Evolutionary conservation across 2,329 filamentous ascomycete genomes (phyloP), one percentile per base, ranked within the genome.

Genomic region (Teratosphaeria gauchensis): DNA sequence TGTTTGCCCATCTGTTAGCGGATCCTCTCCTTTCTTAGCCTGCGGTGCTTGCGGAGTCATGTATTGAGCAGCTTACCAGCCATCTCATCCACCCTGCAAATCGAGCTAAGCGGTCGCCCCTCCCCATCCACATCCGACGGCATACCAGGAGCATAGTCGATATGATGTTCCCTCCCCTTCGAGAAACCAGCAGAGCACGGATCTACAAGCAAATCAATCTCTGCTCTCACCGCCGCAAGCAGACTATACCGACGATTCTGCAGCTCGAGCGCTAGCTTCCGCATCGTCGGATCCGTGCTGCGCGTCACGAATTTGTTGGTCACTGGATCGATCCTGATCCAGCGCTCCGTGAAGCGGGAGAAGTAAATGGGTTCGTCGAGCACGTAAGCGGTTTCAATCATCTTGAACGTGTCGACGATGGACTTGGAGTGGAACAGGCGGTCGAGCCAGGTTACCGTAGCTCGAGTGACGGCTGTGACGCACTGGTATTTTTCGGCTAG

Each of bases 311-410:
- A 30, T 8, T 55, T 56, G 19, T 53, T 54, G 6, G 56, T 52
- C 14, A 62, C 16, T 9, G 62, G 53, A 42, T 58, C 56, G 5
- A 51, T 51, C n/a, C 61, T 59, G 24, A 68, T 57, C 59, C 60
- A 70, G 55, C 61, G 63, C 16, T 62, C 58, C 11, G 66, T 65
- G 61, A 69, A 68, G 51, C 68, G 64, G 3, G 66, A 62, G 62
- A 70, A 70, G 57, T 59, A 69, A 56, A 63, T 55, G 16, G 69
- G 62, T 54, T 71, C 67, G 55, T 69, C 63, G 58, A 69, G 64
- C 33, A 65, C 24, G 51, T 61, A 64, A 12, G 64, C 59, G 1
- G 66, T 65, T 56, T 70, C 61, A 48, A 69, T 59, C 55, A 66
- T 61, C 19, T 62, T 57, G 54, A 65, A 64, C 3, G 53, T 53